Base-by-base conservation (phyloP, 1,139 yeast genomes). In the Suhomyces coccinellae region DNA sequence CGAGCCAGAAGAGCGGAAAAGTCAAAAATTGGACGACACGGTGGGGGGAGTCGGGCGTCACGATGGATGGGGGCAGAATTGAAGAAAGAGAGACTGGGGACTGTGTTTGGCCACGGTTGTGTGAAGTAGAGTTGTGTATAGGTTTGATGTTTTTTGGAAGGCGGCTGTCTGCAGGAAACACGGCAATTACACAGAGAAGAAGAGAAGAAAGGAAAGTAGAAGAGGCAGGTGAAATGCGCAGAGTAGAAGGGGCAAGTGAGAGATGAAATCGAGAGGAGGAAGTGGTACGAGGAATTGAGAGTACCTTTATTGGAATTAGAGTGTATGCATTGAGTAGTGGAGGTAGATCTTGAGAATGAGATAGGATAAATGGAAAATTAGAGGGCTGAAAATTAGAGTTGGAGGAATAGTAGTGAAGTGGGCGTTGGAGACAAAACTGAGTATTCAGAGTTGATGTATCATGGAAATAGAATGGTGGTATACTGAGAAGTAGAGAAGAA, bases 161-260 rank as follows among this genome's bases (percentile, higher is more conserved):
- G 14, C 22, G 38, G 30, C 35, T 30, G 36, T 36, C 36, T 40
- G 43, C 43, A 40, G 43, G 43, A 35, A 6, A 11, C 13, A 20
- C 34, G 34, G 34, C 28, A 17, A 22, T 13, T 3, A 9, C 14
- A 3, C 33, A 30, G 33, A 30, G 4, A 28, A n/a, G 22, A 9
- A 32, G 13, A 32, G 12, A 32, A 28, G 34, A 16, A 17, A 16
- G 24, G 24, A 32, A 8, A 32, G 13, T 13, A 10, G 26, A 10
- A 15, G 34, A 16, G 16, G n/a, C 9, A 4, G 12, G 15, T 11
- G 32, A 29, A n/a, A 14, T 3, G 34, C n/a, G n/a, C n/a, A 17
- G 10, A 17, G 4, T 15, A 7, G 34, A 17, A 32, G n/a, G 20
- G 14, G 15, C 13, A 5, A 15, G 6, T 32, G 34, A 9, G 20